These are phyloP conservation scores for Pythium rishiriense DNA, from an alignment of 352 stramenopile genomes.

Conservation along the genomic window DNA sequence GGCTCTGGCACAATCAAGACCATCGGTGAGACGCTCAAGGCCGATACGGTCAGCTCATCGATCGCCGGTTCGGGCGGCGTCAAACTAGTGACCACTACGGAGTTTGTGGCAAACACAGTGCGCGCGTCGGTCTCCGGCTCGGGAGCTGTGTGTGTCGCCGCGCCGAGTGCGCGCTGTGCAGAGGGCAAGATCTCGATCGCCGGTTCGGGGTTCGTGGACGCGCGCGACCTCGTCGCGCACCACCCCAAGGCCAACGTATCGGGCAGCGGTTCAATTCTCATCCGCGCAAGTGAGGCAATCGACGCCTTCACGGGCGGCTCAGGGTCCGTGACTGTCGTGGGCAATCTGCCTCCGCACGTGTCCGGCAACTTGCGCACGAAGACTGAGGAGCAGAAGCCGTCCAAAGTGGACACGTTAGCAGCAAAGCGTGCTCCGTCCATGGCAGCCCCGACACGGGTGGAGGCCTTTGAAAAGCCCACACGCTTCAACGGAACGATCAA, in stretches of 20 bases:
- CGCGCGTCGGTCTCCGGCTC: constrained; percentile 25
- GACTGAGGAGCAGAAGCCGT: constrained; percentile 12
- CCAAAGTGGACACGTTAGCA: constrained; percentile 5
- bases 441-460: not conserved
- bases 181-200: constrained; percentile 23
- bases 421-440: not conserved
- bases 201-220: constrained; percentile 30
- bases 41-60: constrained; percentile 6
- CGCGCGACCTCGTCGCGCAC: constrained; percentile 23
- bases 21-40: constrained; percentile 17
- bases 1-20: constrained; percentile 22
- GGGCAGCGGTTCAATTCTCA: constrained; percentile 25
- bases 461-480: constrained; percentile 22
- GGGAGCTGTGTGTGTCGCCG: constrained; percentile 26
- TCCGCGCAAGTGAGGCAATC: constrained; percentile 17
- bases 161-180: constrained; percentile 10
- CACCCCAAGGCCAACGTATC: constrained; percentile 7
- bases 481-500: constrained; percentile 14
- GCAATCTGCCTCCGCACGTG: constrained; percentile 13
- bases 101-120: constrained; percentile 20
- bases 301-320: constrained; percentile 20
- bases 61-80: constrained; percentile 31
- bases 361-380: constrained; percentile 1
- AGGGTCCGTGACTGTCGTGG: constrained; percentile 21
- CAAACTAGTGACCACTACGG: constrained; percentile 22